Base-by-base conservation (phyloP, 352 stramenopile species). In the Globisporangium radiosum region DNA sequence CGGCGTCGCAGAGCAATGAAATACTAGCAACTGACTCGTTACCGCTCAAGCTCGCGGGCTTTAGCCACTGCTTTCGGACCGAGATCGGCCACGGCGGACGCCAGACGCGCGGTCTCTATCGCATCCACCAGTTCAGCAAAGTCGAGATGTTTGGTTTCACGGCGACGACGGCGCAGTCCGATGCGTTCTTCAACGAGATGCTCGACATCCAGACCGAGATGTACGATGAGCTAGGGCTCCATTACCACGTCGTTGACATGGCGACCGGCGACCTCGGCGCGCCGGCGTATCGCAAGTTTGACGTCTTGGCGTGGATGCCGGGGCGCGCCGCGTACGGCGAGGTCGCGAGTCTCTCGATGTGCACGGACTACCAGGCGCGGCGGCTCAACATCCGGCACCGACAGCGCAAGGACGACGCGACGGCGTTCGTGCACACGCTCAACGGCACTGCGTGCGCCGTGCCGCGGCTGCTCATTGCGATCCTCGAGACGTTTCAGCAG, bases 71-170 rank as follows among this genome's bases (percentile, higher is more conserved):
- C 59, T 96, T 96, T 70, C 82, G 88, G 47, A 92, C 82, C 6
- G 88, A 96, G 61, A 90, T 87, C 52, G 88, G 88, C 14, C 78
- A 88, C 57, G 80, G 81, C 39, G 88, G 88, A 10, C 78, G 76
- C 19, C 69, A 71, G n/a, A 87, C 73, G 19, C 75, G 81, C 19
- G 88, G 88, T 4, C 83, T 96, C 47, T 96, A 94, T 63, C 85
- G 88, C 37, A 88, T 96, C 62, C 88, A 96, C 67, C 88, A 96
- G 65, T 96, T 96, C 60, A 88, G 69, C 65, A 96, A 96, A 57
- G 85, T 94, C 15, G 87, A 96, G 63, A 94, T 95, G 87, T 92
- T 95, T 56, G 82, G 72, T 56, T 92, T 95, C 60, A 79, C 75
- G 37, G 83, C 77, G 37, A 77, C 81, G 36, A 81, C 86, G 68